A percentile compares a stretch with the other conserved stretches of the same genome.
Conservation (phyloP, 169 alveolate genomes). For the Eimeria sp. region DNA sequence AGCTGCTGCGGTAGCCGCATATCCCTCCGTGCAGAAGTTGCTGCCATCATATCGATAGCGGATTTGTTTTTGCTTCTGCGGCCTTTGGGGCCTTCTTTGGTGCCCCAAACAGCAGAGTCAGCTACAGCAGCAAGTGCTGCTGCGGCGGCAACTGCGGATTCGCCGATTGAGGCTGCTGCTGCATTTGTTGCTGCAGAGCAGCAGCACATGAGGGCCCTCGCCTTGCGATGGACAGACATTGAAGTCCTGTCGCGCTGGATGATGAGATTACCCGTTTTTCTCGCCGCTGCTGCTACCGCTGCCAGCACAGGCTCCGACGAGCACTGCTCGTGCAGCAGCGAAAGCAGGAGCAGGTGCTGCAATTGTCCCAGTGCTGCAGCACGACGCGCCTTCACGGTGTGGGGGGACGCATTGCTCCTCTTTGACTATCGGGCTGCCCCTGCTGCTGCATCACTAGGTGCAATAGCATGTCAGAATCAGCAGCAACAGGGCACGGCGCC, state of each 20-base stretch:
- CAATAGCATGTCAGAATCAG: background rate
- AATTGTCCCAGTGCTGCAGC: constrained; percentile 37
- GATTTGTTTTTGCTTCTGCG: constrained; percentile 31
- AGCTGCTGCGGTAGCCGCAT: constrained; percentile 65
- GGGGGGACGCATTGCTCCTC: background rate
- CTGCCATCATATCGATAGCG: background rate
- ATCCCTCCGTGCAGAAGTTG: constrained; percentile 36
- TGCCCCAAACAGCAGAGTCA: background rate
- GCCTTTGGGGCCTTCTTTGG: background rate
- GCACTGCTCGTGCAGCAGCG: constrained; percentile 37
- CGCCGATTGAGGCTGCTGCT: constrained; percentile 17
- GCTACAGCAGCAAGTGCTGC: background rate
- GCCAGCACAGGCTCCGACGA: background rate
- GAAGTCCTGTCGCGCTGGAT: constrained; percentile 34
- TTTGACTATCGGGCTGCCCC: background rate
- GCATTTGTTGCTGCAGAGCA: background rate
- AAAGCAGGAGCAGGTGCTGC: constrained; percentile 22
- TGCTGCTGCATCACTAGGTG: background rate
- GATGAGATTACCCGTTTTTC: constrained; percentile 25
- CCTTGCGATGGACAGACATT: constrained; percentile 51
- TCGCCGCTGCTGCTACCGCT: background rate
- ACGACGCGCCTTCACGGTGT: constrained; percentile 13
- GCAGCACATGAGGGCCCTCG: constrained; percentile 2
- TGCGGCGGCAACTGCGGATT: background rate
- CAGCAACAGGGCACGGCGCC: constrained; percentile 24